Conservation (phyloP, 768 basidiomycete species). For the Russula emetica region DNA sequence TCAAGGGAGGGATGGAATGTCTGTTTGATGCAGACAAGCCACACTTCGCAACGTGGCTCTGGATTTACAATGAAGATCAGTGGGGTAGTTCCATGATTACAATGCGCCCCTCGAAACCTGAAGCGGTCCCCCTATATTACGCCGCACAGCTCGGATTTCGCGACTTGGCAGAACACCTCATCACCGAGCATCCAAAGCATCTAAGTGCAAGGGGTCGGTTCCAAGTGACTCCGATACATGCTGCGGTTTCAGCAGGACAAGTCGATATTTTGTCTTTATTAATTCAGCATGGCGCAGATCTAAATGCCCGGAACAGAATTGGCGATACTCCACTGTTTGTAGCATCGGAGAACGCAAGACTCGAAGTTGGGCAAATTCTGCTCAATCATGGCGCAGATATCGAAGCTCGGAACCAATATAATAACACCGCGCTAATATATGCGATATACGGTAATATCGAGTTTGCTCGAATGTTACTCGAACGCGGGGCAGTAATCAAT, state of each 20-base stretch:
- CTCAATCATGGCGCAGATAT: neutral
- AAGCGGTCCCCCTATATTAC: neutral
- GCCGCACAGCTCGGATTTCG: neutral
- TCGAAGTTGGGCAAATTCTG: neutral
- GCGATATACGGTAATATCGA: neutral
- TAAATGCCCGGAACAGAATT: neutral
- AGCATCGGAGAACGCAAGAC: accelerated
- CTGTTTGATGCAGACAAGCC: neutral
- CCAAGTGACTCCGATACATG: neutral
- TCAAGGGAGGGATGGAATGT: constrained; percentile 2
- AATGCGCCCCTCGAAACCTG: neutral
- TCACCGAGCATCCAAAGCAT: neutral
- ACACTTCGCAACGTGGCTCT: neutral
- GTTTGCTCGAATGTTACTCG: too few relatives aligned
- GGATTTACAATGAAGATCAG: neutral
- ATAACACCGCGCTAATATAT: neutral
- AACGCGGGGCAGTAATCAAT: too few relatives aligned
- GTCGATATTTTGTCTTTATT: neutral
- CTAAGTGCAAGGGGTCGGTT: neutral
- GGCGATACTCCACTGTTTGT: neutral
- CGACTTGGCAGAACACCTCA: neutral
- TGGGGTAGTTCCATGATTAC: too few relatives aligned
- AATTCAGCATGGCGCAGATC: neutral
- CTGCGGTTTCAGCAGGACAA: neutral
- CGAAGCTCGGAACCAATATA: neutral